Base-by-base conservation (phyloP, 768 basidiomycete species). In the Macrolepiota albuminosa region DNA sequence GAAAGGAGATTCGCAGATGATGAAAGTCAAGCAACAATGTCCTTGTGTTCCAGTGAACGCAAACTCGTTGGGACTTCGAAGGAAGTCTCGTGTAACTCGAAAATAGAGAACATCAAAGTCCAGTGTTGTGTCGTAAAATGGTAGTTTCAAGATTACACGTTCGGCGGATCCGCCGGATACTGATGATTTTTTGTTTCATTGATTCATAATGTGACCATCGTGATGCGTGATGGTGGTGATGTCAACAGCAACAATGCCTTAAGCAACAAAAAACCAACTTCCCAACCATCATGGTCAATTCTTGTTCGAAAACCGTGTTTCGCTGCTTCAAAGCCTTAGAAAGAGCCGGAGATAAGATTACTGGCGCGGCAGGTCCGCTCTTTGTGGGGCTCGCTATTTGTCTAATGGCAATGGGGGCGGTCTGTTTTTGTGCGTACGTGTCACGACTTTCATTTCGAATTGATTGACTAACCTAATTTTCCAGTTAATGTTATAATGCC, bases 331-430 rank as follows among this genome's bases (percentile, higher is more conserved):
- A 53, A 58, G 43, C 40, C 26, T 33, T 58, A 13, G 95, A 98
- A 75, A 75, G 84, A 56, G 72, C 76, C 52, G 95, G 83, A 6
- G 93, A 97, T 71, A 77, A 81, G 64, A 66, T 96, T 42, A 97
- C 93, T 0, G 93, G 95, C 56, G 89, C 91, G 55, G 95, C 92
- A 34, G 96, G 96, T 0, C 96, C 95, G 0, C 84, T 89, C 67
- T 98, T 98, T 70, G 84, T 98, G 42, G 81, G 75, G 1, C 76
- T 96, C n/a, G 95, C 93, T 4, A 77, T 88, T 57, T 67, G 85
- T 7, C 79, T 98, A 31, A 86, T 95, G 16, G 73, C 78, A 11
- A 66, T 78, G 1, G 95, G 93, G 48, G 77, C 84, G 0, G 61
- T 93, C 52, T 87, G 83, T 63, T 98, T 96, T 71, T 93, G 94